Evolutionary conservation across 2,329 filamentous ascomycete species (phyloP).

Genomic region (Eurotiales sp.): DNA sequence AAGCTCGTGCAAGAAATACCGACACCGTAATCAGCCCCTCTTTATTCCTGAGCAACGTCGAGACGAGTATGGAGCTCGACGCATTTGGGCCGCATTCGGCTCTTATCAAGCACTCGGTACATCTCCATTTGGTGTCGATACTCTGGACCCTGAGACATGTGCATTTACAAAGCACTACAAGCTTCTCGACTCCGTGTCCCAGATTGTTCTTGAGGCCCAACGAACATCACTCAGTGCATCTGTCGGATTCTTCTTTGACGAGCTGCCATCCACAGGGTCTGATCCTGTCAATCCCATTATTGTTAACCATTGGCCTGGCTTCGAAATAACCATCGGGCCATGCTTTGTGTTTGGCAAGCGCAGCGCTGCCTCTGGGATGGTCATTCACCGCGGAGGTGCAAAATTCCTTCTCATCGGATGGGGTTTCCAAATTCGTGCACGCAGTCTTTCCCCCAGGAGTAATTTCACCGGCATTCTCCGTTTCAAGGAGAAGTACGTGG

Average conservation of each 20-base stretch:
- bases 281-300: constrained; percentile 26
- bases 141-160: constrained; percentile 27
- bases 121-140: constrained; percentile 43
- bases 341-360: constrained; percentile 47
- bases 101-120: constrained; percentile 33
- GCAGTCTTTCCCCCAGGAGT: constrained; percentile 25
- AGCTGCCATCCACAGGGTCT: constrained; percentile 16
- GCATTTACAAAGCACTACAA: constrained; percentile 34
- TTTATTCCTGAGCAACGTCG: constrained; percentile 49
- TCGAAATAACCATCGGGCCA: constrained; percentile 39
- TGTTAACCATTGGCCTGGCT: constrained; percentile 25
- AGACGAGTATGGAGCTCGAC: constrained; percentile 41
- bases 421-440: constrained; percentile 41
- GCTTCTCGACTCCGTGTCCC: constrained; percentile 32
- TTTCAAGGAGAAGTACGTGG: constrained; percentile 40
- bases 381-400: constrained; percentile 37
- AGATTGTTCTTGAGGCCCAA: constrained; percentile 41
- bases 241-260: constrained; percentile 40
- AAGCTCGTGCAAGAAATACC: constrained; percentile 39
- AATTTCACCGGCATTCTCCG: constrained; percentile 44
- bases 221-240: constrained; percentile 23
- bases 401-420: constrained; percentile 45
- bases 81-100: constrained; percentile 39
- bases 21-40: constrained; percentile 40
- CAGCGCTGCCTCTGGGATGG: constrained; percentile 40